Evolutionary conservation across 2,329 filamentous ascomycete genomes (phyloP), one percentile per base, ranked within the genome.

Genomic region (Colletotrichum brevisporum): DNA sequence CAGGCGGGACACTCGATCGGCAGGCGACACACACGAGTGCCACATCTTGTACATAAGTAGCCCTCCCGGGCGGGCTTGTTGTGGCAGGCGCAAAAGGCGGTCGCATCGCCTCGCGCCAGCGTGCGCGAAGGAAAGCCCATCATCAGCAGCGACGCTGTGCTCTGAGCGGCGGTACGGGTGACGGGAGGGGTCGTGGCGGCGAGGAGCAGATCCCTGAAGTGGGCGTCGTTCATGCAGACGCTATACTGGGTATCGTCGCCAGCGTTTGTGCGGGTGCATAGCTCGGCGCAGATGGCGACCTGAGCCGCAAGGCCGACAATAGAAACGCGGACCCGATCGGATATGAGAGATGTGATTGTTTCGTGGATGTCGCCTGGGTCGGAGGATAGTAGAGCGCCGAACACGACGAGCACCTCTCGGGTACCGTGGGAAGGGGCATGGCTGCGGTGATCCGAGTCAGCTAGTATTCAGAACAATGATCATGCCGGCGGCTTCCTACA

Each of bases 61-160:
- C 96, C 96, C 64, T 96, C 94, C 57, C 92, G 86, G 21, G 88
- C 91, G 16, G 95, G 90, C 71, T 90, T 90, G 73, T 93, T 94
- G 81, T 98, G 95, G 77, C 96, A 99, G 5, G 95, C 94, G 79
- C 96, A 99, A 71, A 96, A 89, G 68, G 92, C 94, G 61, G 87
- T 83, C 5, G 90, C 87, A 54, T 86, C 84, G 26, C 85, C 85
- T 2, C 90, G 86, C 61, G 94, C 93, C 15, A 96, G 89, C 2
- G 92, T 92, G 45, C 95, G 89, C 6, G 94, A 97, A 0, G 96
- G 96, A 76, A 99, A 99, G 5, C 96, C 96, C 95, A 99, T 99
- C 93, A 97, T 97, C 27, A 99, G 88, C 48, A 99, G 84, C 63
- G 88, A 90, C 1, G 89, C 86, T 9, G 85, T 85, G 69, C 84